Conservation (phyloP, 192 early-diverging fungal species). For the Dimargaris verticillata region DNA sequence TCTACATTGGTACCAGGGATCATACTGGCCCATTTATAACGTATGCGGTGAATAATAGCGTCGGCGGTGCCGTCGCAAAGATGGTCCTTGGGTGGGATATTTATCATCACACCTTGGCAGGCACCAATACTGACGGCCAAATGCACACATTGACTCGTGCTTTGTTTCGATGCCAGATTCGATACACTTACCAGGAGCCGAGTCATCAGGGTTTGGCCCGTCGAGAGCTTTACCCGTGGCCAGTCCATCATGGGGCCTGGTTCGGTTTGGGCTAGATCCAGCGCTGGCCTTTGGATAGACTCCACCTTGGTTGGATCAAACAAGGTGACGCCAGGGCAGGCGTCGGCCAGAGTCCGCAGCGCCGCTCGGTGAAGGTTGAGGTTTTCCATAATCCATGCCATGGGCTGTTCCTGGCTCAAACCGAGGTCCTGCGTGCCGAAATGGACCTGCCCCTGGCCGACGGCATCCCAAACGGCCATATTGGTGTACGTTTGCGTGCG, state of each 20-base stretch:
- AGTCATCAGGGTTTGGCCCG: slow-evolving; percentile 40
- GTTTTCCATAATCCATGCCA: slow-evolving; percentile 85
- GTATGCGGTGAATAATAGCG: too few species aligned
- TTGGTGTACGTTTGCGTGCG: slow-evolving; percentile 45
- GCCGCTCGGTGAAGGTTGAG: slow-evolving; percentile 57
- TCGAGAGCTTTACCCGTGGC: slow-evolving; percentile 55
- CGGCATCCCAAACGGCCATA: slow-evolving; percentile 70
- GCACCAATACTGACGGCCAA: too few species aligned
- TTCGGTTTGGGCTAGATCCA: background rate
- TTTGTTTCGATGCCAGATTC: too few species aligned
- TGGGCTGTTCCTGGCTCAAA: slow-evolving; percentile 14
- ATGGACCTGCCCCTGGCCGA: slow-evolving; percentile 39
- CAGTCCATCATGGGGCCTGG: slow-evolving; percentile 35
- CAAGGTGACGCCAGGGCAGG: slow-evolving; percentile 32
- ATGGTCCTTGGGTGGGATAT: too few species aligned
- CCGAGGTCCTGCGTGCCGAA: slow-evolving; percentile 37
- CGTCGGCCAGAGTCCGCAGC: slow-evolving; percentile 28
- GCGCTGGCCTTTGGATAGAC: slow-evolving; percentile 22
- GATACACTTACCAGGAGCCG: slow-evolving; percentile 45
- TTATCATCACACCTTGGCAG: too few species aligned
- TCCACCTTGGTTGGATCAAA: slow-evolving; percentile 53
- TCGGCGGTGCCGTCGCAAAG: too few species aligned
- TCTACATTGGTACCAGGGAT: too few species aligned
- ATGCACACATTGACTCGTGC: too few species aligned
- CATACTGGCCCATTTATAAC: too few species aligned